Evolutionary conservation across 2,329 filamentous ascomycete genomes (phyloP).

Genomic region (Fusarium caatingaense): DNA sequence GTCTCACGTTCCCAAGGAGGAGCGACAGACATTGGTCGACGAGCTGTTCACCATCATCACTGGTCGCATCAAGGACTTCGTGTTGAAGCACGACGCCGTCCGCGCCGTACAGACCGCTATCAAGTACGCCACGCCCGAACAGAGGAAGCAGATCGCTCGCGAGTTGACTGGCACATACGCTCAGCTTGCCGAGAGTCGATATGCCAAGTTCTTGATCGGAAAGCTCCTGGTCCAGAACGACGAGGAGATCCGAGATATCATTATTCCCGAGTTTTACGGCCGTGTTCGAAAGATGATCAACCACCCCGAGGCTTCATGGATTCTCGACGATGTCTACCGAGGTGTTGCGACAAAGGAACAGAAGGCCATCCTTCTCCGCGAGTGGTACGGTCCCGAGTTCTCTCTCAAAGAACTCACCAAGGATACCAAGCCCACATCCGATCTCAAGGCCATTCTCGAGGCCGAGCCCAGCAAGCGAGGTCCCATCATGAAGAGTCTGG

Average conservation of each 20-base stretch:
- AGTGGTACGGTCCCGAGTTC: slow-evolving; percentile 98
- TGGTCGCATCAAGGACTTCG: slow-evolving; percentile 91
- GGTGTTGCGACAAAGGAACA: slow-evolving; percentile 87
- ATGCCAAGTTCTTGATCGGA: slow-evolving; percentile 96
- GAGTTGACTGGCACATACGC: slow-evolving; percentile 89
- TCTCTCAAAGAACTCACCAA: slow-evolving; percentile 75
- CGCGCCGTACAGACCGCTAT: slow-evolving; percentile 95
- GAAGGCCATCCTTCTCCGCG: slow-evolving; percentile 84
- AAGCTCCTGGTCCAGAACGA: slow-evolving; percentile 96
- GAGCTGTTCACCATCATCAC: slow-evolving; percentile 94
- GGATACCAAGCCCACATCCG: slow-evolving; percentile 68
- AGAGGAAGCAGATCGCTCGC: slow-evolving; percentile 85
- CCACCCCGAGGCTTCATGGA: slow-evolving; percentile 96
- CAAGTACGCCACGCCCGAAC: slow-evolving; percentile 90
- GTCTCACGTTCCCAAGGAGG: slow-evolving; percentile 90
- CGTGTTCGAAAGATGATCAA: slow-evolving; percentile 93
- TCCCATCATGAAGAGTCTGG: slow-evolving; percentile 86
- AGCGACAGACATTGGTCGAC: slow-evolving; percentile 85
- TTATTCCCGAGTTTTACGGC: slow-evolving; percentile 95
- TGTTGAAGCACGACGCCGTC: slow-evolving; percentile 98
- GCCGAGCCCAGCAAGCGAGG: slow-evolving; percentile 85
- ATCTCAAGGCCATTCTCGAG: slow-evolving; percentile 80
- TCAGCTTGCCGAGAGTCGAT: slow-evolving; percentile 90
- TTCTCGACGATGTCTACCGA: slow-evolving; percentile 95
- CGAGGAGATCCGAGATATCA: slow-evolving; percentile 83